These are phyloP conservation scores for Metarhizium anisopliae DNA, from an alignment of 2,329 filamentous ascomycete genomes.

Conservation along the genomic window DNA sequence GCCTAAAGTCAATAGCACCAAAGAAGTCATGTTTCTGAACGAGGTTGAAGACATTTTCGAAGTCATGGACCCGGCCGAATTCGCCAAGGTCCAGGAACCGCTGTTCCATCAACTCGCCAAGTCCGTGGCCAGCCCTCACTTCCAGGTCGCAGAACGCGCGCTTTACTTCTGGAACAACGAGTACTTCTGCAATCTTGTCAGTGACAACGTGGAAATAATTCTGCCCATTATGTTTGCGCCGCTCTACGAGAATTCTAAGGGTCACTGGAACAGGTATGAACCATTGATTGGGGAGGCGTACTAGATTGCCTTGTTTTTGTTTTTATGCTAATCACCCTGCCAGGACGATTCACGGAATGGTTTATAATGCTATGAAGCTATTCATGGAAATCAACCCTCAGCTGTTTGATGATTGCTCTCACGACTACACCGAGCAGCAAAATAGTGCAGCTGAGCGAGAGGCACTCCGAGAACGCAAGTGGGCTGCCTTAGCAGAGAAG, in stretches of 20 bases:
- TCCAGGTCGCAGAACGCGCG: conserved; percentile 94
- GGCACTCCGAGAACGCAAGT: conserved; percentile 73
- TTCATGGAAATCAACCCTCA: conserved; percentile 99
- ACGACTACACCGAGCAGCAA: conserved; percentile 95
- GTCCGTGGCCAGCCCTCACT: conserved; percentile 95
- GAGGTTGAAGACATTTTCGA: conserved; percentile 99
- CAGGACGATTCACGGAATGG: conserved; percentile 98
- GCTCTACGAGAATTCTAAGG: conserved; percentile 97
- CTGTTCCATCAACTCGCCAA: conserved; percentile 96
- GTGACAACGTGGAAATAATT: conserved; percentile 97
- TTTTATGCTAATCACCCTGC: neutral
- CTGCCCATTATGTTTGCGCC: conserved; percentile 99
- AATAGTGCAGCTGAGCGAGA: conserved; percentile 83
- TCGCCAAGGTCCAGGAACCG: conserved; percentile 96
- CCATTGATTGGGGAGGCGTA: neutral
- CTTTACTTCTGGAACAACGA: conserved; percentile 99
- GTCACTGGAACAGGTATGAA: conserved; percentile 91
- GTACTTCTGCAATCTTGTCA: conserved; percentile 98
- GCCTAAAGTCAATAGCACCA: conserved; percentile 99
- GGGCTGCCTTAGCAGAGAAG: conserved; percentile 77
- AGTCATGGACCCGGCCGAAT: conserved; percentile 98
- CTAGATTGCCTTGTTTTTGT: neutral
- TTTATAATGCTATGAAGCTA: conserved; percentile 99
- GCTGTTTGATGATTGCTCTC: conserved; percentile 95
- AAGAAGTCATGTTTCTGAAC: conserved; percentile 99